Percentiles rank a stretch among this genome's conserved stretches.
Evolutionary conservation across 2,329 filamentous ascomycete species (phyloP).

Genomic region (Cordyceps tenuipes): DNA sequence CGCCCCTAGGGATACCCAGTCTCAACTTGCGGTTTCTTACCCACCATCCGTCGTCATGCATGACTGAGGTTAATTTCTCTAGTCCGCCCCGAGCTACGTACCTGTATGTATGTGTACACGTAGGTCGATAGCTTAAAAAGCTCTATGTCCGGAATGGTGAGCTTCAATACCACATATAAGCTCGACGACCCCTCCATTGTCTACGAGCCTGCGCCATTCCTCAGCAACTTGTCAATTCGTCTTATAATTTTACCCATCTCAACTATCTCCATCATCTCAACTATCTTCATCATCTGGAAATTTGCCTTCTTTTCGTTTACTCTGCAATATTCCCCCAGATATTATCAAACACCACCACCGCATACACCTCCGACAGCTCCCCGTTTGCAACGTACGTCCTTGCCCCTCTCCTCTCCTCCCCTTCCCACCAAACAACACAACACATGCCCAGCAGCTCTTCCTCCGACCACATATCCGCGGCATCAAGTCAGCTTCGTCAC

Average conservation of each 20-base stretch:
- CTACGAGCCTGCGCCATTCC: not conserved
- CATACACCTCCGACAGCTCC: not conserved
- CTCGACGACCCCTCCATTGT: not conserved
- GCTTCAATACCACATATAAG: not conserved
- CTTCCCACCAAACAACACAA: not conserved
- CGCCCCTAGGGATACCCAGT: not conserved
- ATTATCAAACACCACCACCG: not conserved
- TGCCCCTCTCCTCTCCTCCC: not conserved
- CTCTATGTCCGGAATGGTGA: not conserved
- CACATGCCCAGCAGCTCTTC: not conserved
- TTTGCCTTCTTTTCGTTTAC: too few species aligned
- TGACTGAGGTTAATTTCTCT: not conserved
- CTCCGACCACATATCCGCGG: not conserved
- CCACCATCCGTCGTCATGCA: constrained; percentile 1
- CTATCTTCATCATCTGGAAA: too few species aligned
- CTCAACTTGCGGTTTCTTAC: not conserved
- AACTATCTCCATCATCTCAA: not conserved
- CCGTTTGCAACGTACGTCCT: not conserved
- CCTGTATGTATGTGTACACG: too few species aligned
- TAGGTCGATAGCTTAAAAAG: not conserved
- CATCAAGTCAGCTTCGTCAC: not conserved
- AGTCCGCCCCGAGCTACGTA: too few species aligned
- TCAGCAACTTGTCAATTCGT: not conserved
- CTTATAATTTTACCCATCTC: too few species aligned
- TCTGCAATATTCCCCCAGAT: not conserved